Evolutionary conservation across 495 filamentous ascomycete species (phyloP).

Genomic region (Lepidopterella palustris): DNA sequence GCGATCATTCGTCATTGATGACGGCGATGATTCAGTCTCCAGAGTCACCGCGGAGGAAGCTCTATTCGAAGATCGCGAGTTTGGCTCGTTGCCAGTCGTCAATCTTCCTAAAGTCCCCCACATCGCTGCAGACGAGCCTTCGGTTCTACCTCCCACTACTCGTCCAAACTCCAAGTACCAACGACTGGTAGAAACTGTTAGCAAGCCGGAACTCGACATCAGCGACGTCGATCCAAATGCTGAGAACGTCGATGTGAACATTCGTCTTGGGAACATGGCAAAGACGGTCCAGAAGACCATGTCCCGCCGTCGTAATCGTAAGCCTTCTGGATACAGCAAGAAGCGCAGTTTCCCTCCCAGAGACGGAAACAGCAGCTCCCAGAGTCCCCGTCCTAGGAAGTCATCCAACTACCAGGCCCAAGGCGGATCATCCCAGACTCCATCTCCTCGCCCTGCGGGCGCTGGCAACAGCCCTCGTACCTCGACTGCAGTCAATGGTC

Average conservation of each 20-base stretch:
- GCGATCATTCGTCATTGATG: slow-evolving; percentile 28
- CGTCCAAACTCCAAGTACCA: slow-evolving; percentile 12
- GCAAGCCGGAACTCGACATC: background rate
- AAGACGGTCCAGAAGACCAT: slow-evolving; percentile 13
- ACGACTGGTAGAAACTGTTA: slow-evolving; percentile 4
- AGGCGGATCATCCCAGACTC: slow-evolving; percentile 3
- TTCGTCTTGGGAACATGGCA: slow-evolving; percentile 8
- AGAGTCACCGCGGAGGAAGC: slow-evolving; percentile 30
- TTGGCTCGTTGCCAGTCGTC: slow-evolving; percentile 35
- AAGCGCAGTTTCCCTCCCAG: slow-evolving; percentile 13
- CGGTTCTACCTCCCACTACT: slow-evolving; percentile 2
- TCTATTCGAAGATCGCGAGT: slow-evolving; percentile 38
- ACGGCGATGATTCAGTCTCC: slow-evolving; percentile 27
- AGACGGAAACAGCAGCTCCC: background rate
- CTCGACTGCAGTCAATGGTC: background rate
- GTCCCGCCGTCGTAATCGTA: slow-evolving; percentile 7
- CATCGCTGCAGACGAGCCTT: slow-evolving; percentile 17
- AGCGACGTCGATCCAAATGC: slow-evolving; percentile 6
- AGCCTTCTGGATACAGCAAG: background rate
- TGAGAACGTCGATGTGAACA: slow-evolving; percentile 15
- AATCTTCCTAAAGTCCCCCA: slow-evolving; percentile 26
- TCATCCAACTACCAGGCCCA: slow-evolving; percentile 20
- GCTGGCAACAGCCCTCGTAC: slow-evolving; percentile 3
- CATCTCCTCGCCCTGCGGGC: background rate
- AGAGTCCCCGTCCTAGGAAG: slow-evolving; percentile 14